These are phyloP conservation scores for Hypoxylon fragiforme DNA, from an alignment of 495 filamentous ascomycete species.

Conservation along the genomic window DNA sequence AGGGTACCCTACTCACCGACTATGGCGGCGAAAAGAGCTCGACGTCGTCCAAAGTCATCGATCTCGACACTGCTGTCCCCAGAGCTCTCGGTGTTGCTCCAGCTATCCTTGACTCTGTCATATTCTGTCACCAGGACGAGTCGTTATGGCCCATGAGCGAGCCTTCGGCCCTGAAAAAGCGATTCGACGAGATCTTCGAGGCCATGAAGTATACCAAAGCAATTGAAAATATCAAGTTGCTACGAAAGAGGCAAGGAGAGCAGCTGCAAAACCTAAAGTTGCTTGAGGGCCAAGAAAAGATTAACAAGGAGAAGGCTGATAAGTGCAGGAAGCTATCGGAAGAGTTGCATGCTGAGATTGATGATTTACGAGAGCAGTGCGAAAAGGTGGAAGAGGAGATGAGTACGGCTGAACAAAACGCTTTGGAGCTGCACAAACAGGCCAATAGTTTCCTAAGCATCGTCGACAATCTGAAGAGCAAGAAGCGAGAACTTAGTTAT, in stretches of 20 bases:
- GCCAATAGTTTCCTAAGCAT: slow-evolving; percentile 53
- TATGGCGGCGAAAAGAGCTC: slow-evolving; percentile 77
- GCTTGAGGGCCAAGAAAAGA: slow-evolving; percentile 73
- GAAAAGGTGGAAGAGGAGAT: slow-evolving; percentile 56
- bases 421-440: slow-evolving; percentile 47
- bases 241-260: slow-evolving; percentile 81
- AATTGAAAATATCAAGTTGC: slow-evolving; percentile 85
- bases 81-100: slow-evolving; percentile 87
- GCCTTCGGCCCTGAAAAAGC: slow-evolving; percentile 79
- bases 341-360: slow-evolving; percentile 73
- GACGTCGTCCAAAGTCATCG: slow-evolving; percentile 75
- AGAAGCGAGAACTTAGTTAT: slow-evolving; percentile 68
- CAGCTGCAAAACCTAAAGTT: slow-evolving; percentile 71
- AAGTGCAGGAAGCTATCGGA: slow-evolving; percentile 63
- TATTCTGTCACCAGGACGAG: slow-evolving; percentile 98
- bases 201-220: slow-evolving; percentile 95
- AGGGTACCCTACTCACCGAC: slow-evolving; percentile 72
- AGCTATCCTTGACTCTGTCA: slow-evolving; percentile 88
- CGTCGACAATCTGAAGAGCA: slow-evolving; percentile 71
- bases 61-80: slow-evolving; percentile 82
- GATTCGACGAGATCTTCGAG: slow-evolving; percentile 97
- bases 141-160: slow-evolving; percentile 98
- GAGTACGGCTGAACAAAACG: slow-evolving; percentile 44
- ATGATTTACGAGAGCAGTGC: slow-evolving; percentile 61
- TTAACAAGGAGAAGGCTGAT: slow-evolving; percentile 86